Evolutionary conservation across 495 filamentous ascomycete genomes (phyloP), one percentile per base, ranked within the genome.

Genomic region (Aspergillus wentii): DNA sequence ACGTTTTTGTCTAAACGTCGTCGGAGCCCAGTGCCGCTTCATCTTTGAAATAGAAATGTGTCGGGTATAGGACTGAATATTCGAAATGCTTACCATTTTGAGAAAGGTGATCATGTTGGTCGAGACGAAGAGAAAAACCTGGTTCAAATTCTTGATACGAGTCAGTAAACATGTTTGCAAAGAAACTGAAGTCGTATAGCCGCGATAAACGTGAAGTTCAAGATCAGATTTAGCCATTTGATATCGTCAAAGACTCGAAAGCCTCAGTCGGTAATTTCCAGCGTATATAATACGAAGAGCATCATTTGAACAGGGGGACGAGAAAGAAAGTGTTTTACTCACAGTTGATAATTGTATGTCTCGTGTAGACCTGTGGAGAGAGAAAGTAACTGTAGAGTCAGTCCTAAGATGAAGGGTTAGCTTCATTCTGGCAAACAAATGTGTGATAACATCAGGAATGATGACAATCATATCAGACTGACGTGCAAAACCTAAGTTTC

Each of bases 21-120:
- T 97, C 91, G 88, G 90, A 95, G 92, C 94, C 92, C 92, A 98
- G 92, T 98, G 92, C 91, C 90, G 75, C 74, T 87, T 94, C 90
- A 96, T 98, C 91, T 87, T 84, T 51, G 65, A 57, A 62, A n/a
- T n/a, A n/a, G n/a, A n/a, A n/a, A n/a, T 41, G 20, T 34, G 40
- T 30, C 20, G 41, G 56, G 21, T 28, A 22, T 26, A 28, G 19
- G 9, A 48, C 43, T 41, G 31, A 40, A 46, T 33, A 27, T 34
- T 34, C 34, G 35, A 33, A 19, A 32, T 31, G 52, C 64, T 66
- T 67, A 64, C 61, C 54, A 54, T 49, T 18, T 45, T 17, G 11
- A 37, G 31, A n/a, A n/a, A 19, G 21, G 27, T 37, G 17, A 17
- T 10, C 1, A 34, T 31, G 8, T 3, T 25, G 11, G n/a, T n/a